Conservation (phyloP, 177 flowering plant species). For the Telopea speciosissima region DNA sequence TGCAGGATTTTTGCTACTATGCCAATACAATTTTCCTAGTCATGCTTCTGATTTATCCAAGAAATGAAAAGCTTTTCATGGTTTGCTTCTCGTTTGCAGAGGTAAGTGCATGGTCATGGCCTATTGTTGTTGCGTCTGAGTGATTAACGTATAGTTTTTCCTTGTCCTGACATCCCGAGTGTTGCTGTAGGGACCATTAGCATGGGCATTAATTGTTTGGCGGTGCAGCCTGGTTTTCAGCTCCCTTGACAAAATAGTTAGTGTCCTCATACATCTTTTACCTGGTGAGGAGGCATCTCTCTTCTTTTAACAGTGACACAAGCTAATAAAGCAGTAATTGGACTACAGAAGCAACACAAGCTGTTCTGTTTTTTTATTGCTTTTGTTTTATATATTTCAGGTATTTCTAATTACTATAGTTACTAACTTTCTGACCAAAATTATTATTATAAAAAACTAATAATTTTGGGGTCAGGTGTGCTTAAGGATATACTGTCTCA, state of each 20-base stretch:
- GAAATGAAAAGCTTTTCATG: slow-evolving; percentile 93
- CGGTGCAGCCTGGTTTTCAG: slow-evolving; percentile 96
- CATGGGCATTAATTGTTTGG: slow-evolving; percentile 98
- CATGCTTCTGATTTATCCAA: slow-evolving; percentile 77
- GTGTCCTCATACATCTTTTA: slow-evolving; percentile 91
- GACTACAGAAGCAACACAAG: too few relatives aligned
- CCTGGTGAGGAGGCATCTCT: slow-evolving; percentile 57
- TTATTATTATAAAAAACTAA: too few relatives aligned
- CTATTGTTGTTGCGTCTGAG: neutral
- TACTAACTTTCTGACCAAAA: too few relatives aligned
- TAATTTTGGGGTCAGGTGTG: too few relatives aligned
- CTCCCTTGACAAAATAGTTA: slow-evolving; percentile 83
- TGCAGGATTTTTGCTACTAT: slow-evolving; percentile 96
- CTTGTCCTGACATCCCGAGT: slow-evolving; percentile 4
- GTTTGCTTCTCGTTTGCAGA: slow-evolving; percentile 98
- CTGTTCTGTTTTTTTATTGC: too few relatives aligned
- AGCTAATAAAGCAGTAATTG: too few relatives aligned
- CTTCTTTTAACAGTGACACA: neutral
- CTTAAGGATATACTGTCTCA: too few relatives aligned
- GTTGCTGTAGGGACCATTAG: slow-evolving; percentile 80
- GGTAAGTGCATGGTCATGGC: slow-evolving; percentile 30
- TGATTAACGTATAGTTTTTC: neutral
- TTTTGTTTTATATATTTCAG: too few relatives aligned
- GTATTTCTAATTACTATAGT: too few relatives aligned
- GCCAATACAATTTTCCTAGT: slow-evolving; percentile 91